phyloP scores from a whole-genome alignment of 208 protist genomes.

The Acanthamoeba lenticulata region DNA sequence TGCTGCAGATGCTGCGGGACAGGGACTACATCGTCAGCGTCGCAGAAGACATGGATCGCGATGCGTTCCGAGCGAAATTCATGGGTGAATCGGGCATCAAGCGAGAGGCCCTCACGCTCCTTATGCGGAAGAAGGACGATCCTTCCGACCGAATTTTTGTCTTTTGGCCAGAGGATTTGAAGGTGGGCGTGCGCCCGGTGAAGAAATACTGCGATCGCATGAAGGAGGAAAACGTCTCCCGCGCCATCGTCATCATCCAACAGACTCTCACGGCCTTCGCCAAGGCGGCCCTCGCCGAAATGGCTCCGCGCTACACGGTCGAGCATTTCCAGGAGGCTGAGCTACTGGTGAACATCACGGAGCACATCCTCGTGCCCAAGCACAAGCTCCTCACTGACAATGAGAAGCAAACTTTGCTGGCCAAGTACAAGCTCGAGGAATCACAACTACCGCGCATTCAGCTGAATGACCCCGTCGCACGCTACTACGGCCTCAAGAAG shows the following conservation, averaged over 20 bases:
- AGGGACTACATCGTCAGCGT: conserved; percentile 44
- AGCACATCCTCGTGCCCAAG: conserved; percentile 97
- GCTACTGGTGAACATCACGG: conserved; percentile 97
- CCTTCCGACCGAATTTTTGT: conserved; percentile 54
- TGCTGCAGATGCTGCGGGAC: conserved; percentile 65
- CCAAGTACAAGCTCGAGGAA: conserved; percentile 93
- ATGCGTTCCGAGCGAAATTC: conserved; percentile 42
- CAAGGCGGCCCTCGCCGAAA: conserved; percentile 17
- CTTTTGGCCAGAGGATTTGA: conserved; percentile 57
- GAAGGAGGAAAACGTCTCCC: conserved; percentile 40
- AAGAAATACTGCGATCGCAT: conserved; percentile 60
- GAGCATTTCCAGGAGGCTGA: conserved; percentile 96
- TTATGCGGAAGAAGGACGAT: conserved; percentile 26
- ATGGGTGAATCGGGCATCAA: neutral
- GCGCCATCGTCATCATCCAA: conserved; percentile 65
- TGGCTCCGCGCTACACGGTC: conserved; percentile 81
- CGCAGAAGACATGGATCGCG: conserved; percentile 18
- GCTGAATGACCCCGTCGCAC: conserved; percentile 94
- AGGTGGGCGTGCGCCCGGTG: conserved; percentile 36
- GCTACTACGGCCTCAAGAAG: conserved; percentile 93
- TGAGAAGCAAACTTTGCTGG: conserved; percentile 91
- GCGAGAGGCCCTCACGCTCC: conserved; percentile 25
- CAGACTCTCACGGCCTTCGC: conserved; percentile 48
- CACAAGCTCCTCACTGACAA: conserved; percentile 92
- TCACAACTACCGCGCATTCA: conserved; percentile 96